Evolutionary conservation across 495 filamentous ascomycete genomes (phyloP).

Genomic region (Penicillium samsonianum): DNA sequence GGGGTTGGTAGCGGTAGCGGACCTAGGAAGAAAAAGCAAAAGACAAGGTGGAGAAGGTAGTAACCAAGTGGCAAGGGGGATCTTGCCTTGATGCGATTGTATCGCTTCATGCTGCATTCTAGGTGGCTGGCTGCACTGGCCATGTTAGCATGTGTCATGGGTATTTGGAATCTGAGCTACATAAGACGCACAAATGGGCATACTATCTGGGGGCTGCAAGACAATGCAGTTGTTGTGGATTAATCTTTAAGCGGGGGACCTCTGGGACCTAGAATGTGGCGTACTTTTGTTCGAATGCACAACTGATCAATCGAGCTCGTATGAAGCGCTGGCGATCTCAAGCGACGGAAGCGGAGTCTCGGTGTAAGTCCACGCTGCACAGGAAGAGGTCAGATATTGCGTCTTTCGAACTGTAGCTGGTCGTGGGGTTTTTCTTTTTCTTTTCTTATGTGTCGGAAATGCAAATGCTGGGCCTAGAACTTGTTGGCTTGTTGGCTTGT

Average conservation of each 20-base stretch:
- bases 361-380: too few species aligned
- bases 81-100: neutral
- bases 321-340: neutral
- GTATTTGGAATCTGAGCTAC: neutral
- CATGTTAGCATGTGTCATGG: neutral
- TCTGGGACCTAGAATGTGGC: neutral
- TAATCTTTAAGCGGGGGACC: neutral
- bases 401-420: too few species aligned
- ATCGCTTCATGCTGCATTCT: neutral
- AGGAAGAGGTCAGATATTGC: too few species aligned
- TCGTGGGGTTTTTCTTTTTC: neutral
- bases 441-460: neutral
- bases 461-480: neutral
- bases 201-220: neutral
- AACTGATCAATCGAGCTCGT: neutral
- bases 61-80: constrained; percentile 1
- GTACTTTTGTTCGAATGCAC: neutral
- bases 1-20: neutral
- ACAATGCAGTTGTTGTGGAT: constrained; percentile 1
- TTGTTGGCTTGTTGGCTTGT: too few species aligned
- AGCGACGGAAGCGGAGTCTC: too few species aligned
- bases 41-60: neutral
- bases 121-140: neutral
- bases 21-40: neutral
- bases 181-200: neutral